phyloP scores from a whole-genome alignment of 2,329 filamentous ascomycete species.

The Aspergillus brunneoviolaceus region DNA sequence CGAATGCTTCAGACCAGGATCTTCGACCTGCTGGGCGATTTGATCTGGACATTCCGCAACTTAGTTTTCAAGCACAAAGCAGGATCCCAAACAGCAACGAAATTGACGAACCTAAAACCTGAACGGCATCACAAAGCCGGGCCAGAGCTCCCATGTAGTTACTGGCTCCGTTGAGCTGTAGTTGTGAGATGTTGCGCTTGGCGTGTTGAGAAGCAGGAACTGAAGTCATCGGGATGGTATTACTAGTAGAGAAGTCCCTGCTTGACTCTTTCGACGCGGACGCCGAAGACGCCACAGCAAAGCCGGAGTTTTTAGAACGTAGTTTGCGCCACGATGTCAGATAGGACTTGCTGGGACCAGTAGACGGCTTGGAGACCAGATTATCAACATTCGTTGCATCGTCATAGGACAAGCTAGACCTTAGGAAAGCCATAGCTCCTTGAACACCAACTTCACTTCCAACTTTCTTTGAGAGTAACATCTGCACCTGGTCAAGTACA shows the following conservation, averaged over 20 bases:
- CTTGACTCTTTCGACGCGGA: conserved; percentile 46
- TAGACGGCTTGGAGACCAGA: conserved; percentile 51
- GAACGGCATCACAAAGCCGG: conserved; percentile 86
- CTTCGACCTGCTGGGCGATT: conserved; percentile 93
- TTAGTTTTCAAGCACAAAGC: neutral
- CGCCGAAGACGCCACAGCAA: conserved; percentile 47
- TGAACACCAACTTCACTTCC: conserved; percentile 91
- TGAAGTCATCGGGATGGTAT: conserved; percentile 74
- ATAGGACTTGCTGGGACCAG: conserved; percentile 71
- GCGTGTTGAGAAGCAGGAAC: conserved; percentile 62
- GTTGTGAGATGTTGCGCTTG: conserved; percentile 67
- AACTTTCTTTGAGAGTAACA: conserved; percentile 73
- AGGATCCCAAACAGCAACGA: neutral
- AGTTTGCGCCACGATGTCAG: conserved; percentile 88
- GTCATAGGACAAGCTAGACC: conserved; percentile 55
- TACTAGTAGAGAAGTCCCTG: conserved; percentile 65
- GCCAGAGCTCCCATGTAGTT: conserved; percentile 91
- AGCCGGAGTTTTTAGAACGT: conserved; percentile 80
- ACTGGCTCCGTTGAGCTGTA: conserved; percentile 79
- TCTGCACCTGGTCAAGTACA: conserved; percentile 82
- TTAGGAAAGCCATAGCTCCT: conserved; percentile 71
- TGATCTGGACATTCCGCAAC: conserved; percentile 62
- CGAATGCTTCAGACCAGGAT: conserved; percentile 85
- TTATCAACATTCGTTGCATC: conserved; percentile 40
- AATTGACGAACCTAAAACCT: conserved; percentile 71